phyloP scores from a whole-genome alignment of 768 basidiomycete species.

The Leucocoprinus birnbaumii region DNA sequence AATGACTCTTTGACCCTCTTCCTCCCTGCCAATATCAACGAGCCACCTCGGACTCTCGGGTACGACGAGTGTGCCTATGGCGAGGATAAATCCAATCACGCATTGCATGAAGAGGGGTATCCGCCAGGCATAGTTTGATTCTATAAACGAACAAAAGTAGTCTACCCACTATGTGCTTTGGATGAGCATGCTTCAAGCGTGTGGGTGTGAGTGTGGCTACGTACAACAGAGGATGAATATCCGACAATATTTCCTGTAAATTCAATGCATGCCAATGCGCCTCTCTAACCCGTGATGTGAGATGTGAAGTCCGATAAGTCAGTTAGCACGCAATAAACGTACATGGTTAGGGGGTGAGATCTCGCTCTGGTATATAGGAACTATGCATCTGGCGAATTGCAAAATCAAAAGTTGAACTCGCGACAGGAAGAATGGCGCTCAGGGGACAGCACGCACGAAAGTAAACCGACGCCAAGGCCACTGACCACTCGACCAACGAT shows the following conservation, averaged over 20 bases:
- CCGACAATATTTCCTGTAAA: conserved; percentile 93
- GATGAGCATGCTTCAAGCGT: conserved; percentile 2
- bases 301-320: background rate
- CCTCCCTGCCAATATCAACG: conserved; percentile 83
- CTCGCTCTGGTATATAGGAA: conserved; percentile 94
- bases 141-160: conserved; percentile 88
- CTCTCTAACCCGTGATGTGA: conserved; percentile 49
- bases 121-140: conserved; percentile 87
- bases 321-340: conserved; percentile 18
- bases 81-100: conserved; percentile 79
- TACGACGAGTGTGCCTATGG: conserved; percentile 74
- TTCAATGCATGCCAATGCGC: conserved; percentile 91
- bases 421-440: background rate
- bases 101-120: conserved; percentile 88
- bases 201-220: conserved; percentile 24
- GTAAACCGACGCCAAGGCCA: conserved; percentile 87
- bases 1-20: conserved; percentile 81
- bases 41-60: conserved; percentile 96
- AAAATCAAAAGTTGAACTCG: background rate
- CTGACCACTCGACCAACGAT: conserved; percentile 78
- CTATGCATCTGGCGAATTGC: conserved; percentile 66
- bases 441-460: conserved; percentile 57
- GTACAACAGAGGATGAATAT: conserved; percentile 85
- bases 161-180: conserved; percentile 71
- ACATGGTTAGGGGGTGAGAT: conserved; percentile 92